Base-by-base conservation (phyloP, 805 yeast species). In the Sugiyamaella chiloensis region DNA sequence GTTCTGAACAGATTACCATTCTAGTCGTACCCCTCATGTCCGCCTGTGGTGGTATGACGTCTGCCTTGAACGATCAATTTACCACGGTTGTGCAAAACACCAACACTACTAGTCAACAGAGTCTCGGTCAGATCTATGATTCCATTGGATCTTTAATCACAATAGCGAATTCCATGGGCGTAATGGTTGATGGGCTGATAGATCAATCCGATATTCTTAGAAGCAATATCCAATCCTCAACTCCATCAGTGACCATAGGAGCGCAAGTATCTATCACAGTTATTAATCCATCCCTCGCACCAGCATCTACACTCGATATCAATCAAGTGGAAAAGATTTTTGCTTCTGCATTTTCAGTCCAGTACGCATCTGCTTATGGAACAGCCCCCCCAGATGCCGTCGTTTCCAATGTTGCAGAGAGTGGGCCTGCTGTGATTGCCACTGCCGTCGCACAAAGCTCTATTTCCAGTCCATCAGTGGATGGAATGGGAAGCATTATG, bases 331-430 rank as follows among this genome's bases (percentile, higher is more conserved):
- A 4, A 12, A 14, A 19, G 11, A 11, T 19, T 12, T 34, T 34
- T 34, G 37, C 37, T 16, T 34, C 37, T 5, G 37, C 16, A 16
- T 34, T 34, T 19, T 21, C 14, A 21, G 20, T 14, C 3, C 21
- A 9, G 7, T 34, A 34, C 19, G 14, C 37, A 12, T 34, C 37
- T 5, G 37, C 37, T 9, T 34, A 34, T 34, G 37, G 37, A 34
- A 34, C 37, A 4, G 37, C 37, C 14, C 37, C 37, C 14, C 37
- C 37, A 5, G 37, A 21, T 9, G 12, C 16, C 14, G 20, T 34
- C 3, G 37, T 34, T 14, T 14, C 37, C 11, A 34, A 34, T n/a
- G 19, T 34, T 16, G 37, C 20, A 12, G 21, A 3, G 5, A 34
- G 37, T 16, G 37, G 37, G 11, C 37, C 37, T 14, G 37, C 20